Base-by-base conservation (phyloP, 2,329 filamentous ascomycete genomes). In the Mollisia scopiformis region DNA sequence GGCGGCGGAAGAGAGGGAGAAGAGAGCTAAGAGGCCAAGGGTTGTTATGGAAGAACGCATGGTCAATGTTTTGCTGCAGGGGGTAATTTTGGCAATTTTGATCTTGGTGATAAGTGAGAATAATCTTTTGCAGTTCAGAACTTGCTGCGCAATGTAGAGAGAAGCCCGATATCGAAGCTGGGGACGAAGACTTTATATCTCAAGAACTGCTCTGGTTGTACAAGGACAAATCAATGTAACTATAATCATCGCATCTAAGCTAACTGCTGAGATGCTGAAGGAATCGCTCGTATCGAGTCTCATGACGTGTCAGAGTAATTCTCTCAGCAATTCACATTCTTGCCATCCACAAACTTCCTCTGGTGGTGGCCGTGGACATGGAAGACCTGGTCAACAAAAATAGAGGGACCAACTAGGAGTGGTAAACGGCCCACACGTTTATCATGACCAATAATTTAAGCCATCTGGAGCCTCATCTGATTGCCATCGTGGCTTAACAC, bases 31-130 rank as follows among this genome's bases (percentile, higher is more conserved):
- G 49, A 62, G 41, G 35, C 53, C 31, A 47, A 64, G 35, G 16
- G 51, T 16, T 16, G 52, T 54, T 7, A 46, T 57, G 54, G 57
- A 62, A 51, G 47, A 13, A 21, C 21, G 23, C 62, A 65, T 65
- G 7, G 46, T 62, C 54, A 43, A n/a, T n/a, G 33, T 13, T 33
- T 13, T 6, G 13, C 6, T 33, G 13, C 13, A 6, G 31, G 13
- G 31, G 31, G 6, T 33, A 7, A 33, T 33, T 33, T 33, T 33
- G 13, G 6, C 6, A 33, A 6, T 33, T 33, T 6, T 33, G 6
- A 13, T 33, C 30, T 33, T 33, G 30, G 6, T 33, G 6, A 13
- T 33, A 37, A 16, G 33, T 37, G 33, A 37, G n/a, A 16, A 4
- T 33, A 16, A 16, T 37, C n/a, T 13, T 37, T 37, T 37, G 33